Evolutionary conservation across 2,329 filamentous ascomycete genomes (phyloP).

Genomic region (Clathrospora elynae): DNA sequence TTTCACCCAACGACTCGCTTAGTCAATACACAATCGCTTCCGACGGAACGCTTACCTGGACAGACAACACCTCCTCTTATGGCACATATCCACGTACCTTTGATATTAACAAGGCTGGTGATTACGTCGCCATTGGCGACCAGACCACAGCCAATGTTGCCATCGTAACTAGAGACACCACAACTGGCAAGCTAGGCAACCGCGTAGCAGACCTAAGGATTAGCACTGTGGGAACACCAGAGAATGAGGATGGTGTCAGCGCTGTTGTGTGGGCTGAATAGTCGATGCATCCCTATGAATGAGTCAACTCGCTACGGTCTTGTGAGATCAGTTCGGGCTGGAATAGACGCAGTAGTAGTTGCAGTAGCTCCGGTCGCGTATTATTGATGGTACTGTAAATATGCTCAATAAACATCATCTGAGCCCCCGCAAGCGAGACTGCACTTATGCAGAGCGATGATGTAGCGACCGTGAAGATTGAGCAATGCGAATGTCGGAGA

Average conservation of each 20-base stretch:
- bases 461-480: neutral
- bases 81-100: conserved; percentile 46
- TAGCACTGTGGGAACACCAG: conserved; percentile 30
- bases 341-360: too few species aligned
- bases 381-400: too few species aligned
- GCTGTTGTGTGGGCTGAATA: conserved; percentile 46
- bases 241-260: conserved; percentile 42
- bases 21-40: conserved; percentile 42
- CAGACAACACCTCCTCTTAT: conserved; percentile 37
- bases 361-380: too few species aligned
- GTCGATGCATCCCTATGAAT: neutral
- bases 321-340: too few species aligned
- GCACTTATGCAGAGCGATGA: neutral
- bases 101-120: conserved; percentile 42
- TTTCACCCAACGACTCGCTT: conserved; percentile 42
- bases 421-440: too few species aligned
- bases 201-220: conserved; percentile 36
- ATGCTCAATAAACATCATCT: too few species aligned
- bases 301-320: too few species aligned
- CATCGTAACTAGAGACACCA: conserved; percentile 36
- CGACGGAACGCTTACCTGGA: conserved; percentile 35
- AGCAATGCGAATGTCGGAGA: neutral
- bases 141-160: conserved; percentile 43
- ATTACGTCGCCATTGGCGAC: conserved; percentile 39
- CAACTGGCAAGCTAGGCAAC: conserved; percentile 35